Conservation (phyloP, 2,329 filamentous ascomycete genomes). For the Fusarium scirpi region DNA sequence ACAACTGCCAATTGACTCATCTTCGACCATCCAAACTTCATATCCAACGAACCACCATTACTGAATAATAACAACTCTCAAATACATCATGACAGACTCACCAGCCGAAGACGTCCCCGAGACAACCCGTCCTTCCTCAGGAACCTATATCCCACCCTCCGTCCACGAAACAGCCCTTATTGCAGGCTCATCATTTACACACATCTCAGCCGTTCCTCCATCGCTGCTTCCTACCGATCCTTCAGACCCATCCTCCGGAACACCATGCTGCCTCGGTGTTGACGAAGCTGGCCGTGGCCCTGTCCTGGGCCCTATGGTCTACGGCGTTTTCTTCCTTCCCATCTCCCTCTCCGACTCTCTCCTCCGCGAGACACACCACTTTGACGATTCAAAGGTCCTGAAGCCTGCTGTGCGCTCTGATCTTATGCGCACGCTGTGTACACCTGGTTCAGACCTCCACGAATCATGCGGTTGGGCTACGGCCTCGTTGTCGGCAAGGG, state of each 20-base stretch:
- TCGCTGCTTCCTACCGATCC: conserved; percentile 63
- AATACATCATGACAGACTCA: conserved; percentile 55
- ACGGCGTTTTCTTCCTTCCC: conserved; percentile 81
- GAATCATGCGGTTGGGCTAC: conserved; percentile 83
- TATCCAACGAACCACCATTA: neutral
- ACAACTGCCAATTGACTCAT: conserved; percentile 2
- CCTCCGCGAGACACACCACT: conserved; percentile 82
- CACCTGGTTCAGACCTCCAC: conserved; percentile 62
- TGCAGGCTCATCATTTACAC: conserved; percentile 74
- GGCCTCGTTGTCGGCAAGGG: conserved; percentile 81
- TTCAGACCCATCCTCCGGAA: conserved; percentile 50
- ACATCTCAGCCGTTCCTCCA: conserved; percentile 77
- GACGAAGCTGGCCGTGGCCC: conserved; percentile 95
- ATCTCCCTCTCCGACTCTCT: conserved; percentile 76
- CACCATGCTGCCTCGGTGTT: conserved; percentile 80
- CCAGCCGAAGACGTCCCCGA: conserved; percentile 51
- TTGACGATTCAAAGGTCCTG: conserved; percentile 95
- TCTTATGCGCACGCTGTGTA: conserved; percentile 79
- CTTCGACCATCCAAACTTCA: neutral
- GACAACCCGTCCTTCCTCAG: conserved; percentile 23
- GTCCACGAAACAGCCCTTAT: conserved; percentile 69
- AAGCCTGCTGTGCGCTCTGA: conserved; percentile 81
- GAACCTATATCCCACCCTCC: conserved; percentile 75
- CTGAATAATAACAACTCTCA: neutral
- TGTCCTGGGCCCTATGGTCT: conserved; percentile 86